These are phyloP conservation scores for Fusarium sp. DNA, from an alignment of 2,329 filamentous ascomycete species.

Conservation along the genomic window DNA sequence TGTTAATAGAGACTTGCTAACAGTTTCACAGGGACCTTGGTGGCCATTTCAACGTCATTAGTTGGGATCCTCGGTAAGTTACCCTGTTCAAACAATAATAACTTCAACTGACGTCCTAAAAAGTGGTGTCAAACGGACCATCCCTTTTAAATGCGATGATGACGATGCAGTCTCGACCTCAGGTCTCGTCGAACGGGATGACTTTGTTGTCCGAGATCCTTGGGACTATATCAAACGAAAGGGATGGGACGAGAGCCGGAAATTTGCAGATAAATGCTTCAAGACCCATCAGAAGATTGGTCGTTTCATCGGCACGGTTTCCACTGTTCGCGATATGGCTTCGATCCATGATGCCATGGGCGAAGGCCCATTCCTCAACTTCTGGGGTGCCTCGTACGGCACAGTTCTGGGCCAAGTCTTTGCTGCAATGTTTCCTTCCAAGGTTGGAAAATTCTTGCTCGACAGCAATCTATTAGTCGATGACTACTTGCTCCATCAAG, in stretches of 20 bases:
- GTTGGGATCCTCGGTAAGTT: constrained; percentile 40
- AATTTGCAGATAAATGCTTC: constrained; percentile 39
- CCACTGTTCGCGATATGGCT: constrained; percentile 55
- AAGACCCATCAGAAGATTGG: constrained; percentile 42
- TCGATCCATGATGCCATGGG: constrained; percentile 53
- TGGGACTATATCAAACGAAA: constrained; percentile 21
- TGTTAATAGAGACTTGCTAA: background rate
- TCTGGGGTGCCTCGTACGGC: constrained; percentile 49
- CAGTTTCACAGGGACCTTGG: constrained; percentile 14
- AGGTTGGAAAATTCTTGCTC: too few relatives aligned
- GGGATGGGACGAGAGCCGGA: constrained; percentile 1
- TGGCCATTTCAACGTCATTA: constrained; percentile 29
- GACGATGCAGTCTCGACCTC: background rate
- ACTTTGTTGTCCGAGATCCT: constrained; percentile 3
- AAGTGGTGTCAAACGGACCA: constrained; percentile 35
- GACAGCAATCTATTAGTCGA: constrained; percentile 26
- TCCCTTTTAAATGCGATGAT: constrained; percentile 28
- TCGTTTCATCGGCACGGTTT: constrained; percentile 49
- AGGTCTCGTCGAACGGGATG: too few relatives aligned
- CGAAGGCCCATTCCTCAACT: constrained; percentile 50
- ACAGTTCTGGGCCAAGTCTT: constrained; percentile 37
- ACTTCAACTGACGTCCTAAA: background rate
- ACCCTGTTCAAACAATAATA: too few relatives aligned
- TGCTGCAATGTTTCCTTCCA: constrained; percentile 39
- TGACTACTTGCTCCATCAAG: background rate